Conservation (phyloP, 1,284 basidiomycete species). For the Pulchroboletus neoregius region DNA sequence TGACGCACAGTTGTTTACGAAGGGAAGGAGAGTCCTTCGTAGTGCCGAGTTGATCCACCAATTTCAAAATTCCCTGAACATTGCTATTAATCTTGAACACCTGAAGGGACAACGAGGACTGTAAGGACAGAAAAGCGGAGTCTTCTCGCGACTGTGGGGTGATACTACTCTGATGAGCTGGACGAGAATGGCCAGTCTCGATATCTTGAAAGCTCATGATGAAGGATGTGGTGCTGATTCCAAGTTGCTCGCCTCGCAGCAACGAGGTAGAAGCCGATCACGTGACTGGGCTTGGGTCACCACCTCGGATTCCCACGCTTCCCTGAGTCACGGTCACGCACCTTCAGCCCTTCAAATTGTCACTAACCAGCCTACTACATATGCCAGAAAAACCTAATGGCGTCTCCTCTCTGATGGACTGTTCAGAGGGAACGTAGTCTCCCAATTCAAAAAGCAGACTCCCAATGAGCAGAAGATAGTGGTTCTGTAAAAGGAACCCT, state of each 20-base stretch:
- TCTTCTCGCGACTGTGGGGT: constrained; percentile 60
- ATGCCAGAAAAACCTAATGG: too few species aligned
- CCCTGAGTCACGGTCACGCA: too few species aligned
- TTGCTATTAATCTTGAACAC: constrained; percentile 99
- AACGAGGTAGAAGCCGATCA: constrained; percentile 11
- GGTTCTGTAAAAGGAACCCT: too few species aligned
- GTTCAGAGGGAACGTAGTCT: too few species aligned
- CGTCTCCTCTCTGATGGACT: too few species aligned
- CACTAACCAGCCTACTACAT: too few species aligned
- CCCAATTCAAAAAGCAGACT: too few species aligned
- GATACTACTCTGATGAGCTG: constrained; percentile 39
- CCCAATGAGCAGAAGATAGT: too few species aligned
- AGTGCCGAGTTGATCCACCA: constrained; percentile 89
- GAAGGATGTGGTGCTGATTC: neutral
- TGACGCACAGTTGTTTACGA: constrained; percentile 73
- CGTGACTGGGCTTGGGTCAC: too few species aligned
- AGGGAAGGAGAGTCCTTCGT: constrained; percentile 70
- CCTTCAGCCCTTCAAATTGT: too few species aligned
- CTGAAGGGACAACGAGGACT: constrained; percentile 87
- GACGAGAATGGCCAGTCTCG: constrained; percentile 56
- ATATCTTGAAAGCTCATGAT: constrained; percentile 79
- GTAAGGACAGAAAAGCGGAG: constrained; percentile 70
- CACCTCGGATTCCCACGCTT: too few species aligned
- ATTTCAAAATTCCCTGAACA: constrained; percentile 89
- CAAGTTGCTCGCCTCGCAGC: neutral